Percentiles rank a stretch among this genome's conserved stretches.
Evolutionary conservation across 83 land plant species (phyloP).

Genomic region (Diphasiastrum complanatum): DNA sequence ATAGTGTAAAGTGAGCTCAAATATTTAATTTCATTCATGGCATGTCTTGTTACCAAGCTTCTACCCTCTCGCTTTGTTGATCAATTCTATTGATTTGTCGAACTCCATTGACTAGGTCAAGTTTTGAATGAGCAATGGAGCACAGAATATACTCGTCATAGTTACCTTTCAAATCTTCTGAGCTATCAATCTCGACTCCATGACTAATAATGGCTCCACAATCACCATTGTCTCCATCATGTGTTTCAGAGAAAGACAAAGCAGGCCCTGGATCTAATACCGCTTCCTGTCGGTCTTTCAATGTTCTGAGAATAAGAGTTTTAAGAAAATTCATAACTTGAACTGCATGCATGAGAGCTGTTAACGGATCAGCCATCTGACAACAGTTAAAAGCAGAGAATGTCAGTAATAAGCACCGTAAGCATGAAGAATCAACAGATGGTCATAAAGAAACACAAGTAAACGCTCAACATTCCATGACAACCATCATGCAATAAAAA

Average conservation of each 20-base stretch:
- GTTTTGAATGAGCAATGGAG: slow-evolving; percentile 1
- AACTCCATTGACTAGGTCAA: slow-evolving; percentile 3
- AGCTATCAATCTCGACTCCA: slow-evolving; percentile 6
- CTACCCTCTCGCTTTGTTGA: slow-evolving; percentile 28
- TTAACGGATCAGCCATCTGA: slow-evolving; percentile 32
- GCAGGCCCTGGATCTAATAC: background rate
- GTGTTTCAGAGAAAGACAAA: background rate
- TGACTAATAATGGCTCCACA: slow-evolving; percentile 4
- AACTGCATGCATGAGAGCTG: slow-evolving; percentile 30
- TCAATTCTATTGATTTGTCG: slow-evolving; percentile 24
- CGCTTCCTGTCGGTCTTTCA: slow-evolving; percentile 19
- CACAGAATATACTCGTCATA: slow-evolving; percentile 4
- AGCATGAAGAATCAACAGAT: no score
- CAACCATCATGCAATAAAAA: no score
- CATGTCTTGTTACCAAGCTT: slow-evolving; percentile 20
- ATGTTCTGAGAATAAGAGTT: slow-evolving; percentile 21
- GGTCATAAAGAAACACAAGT: no score
- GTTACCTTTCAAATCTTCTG: slow-evolving; percentile 8
- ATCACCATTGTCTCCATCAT: slow-evolving; percentile 19
- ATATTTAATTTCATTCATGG: background rate
- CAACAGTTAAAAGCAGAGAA: no score
- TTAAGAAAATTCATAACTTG: slow-evolving; percentile 32
- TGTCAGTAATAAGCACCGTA: no score
- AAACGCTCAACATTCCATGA: no score
- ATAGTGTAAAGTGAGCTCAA: no score